These are phyloP conservation scores for Leonotis leonurus DNA, from an alignment of 257 asterid genomes.

Conservation along the genomic window DNA sequence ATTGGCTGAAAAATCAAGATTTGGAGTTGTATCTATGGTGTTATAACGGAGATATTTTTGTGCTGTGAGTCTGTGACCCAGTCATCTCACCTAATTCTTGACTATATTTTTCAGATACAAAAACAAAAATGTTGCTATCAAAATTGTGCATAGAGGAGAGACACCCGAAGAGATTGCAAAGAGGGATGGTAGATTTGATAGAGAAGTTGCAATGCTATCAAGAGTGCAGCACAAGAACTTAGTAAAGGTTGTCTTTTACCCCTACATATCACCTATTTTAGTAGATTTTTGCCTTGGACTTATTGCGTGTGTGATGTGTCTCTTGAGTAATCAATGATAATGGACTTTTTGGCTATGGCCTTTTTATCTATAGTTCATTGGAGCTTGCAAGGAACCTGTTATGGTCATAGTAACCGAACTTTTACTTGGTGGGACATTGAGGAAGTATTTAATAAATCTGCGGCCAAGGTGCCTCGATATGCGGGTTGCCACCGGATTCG, in stretches of 20 bases:
- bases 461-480: slow-evolving; percentile 74
- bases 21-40: too few species aligned
- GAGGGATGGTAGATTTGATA: slow-evolving; percentile 52
- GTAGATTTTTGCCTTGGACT: neutral
- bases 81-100: neutral
- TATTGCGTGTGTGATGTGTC: neutral
- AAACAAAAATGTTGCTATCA: slow-evolving; percentile 83
- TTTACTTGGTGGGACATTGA: slow-evolving; percentile 73
- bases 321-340: too few species aligned
- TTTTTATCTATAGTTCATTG: slow-evolving; percentile 57
- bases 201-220: slow-evolving; percentile 87
- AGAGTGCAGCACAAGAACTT: slow-evolving; percentile 88
- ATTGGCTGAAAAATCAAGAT: neutral
- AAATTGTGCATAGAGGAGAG: slow-evolving; percentile 68
- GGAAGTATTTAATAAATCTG: slow-evolving; percentile 62
- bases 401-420: slow-evolving; percentile 89
- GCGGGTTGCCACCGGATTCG: slow-evolving; percentile 64
- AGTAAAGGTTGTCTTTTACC: slow-evolving; percentile 98
- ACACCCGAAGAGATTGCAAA: slow-evolving; percentile 67
- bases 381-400: slow-evolving; percentile 92
- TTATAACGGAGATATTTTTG: neutral
- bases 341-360: neutral
- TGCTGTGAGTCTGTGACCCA: too few species aligned
- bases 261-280: too few species aligned
- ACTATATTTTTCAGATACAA: slow-evolving; percentile 46